Evolutionary conservation across 1,284 basidiomycete species (phyloP).

Genomic region (Leccinum cinnamomeum): DNA sequence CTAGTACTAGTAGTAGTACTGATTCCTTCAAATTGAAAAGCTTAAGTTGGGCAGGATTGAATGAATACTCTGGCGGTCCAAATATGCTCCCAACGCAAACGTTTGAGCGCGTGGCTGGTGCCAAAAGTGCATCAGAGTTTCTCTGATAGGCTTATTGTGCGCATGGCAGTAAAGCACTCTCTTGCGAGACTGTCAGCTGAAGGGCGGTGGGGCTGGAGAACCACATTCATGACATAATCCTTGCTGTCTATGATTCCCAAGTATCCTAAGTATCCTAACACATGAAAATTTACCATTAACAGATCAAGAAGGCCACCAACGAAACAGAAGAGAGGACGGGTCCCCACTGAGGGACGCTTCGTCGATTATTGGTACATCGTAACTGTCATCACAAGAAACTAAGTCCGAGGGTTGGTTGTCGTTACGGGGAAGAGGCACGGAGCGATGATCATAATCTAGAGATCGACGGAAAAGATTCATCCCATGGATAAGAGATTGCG

Average conservation of each 20-base stretch:
- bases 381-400: not conserved
- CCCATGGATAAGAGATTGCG: slow-evolving; percentile 2
- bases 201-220: not conserved
- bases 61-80: not conserved
- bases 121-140: not conserved
- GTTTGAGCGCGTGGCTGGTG: not conserved
- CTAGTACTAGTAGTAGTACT: too few species aligned
- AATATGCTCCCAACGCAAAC: not conserved
- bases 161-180: not conserved
- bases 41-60: not conserved
- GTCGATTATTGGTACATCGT: not conserved
- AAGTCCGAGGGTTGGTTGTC: not conserved
- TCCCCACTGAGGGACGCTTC: not conserved
- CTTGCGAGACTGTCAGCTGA: not conserved
- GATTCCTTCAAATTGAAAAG: not conserved
- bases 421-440: not conserved
- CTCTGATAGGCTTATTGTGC: too few species aligned
- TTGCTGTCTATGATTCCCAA: not conserved
- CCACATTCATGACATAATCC: not conserved
- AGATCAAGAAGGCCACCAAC: not conserved
- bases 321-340: not conserved
- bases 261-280: not conserved
- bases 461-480: slow-evolving; percentile 2
- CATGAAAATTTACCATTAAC: not conserved
- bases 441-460: slow-evolving; percentile 3